phyloP scores from a whole-genome alignment of 108 stramenopile genomes.

The Pinguiococcus pyrenoidosus region DNA sequence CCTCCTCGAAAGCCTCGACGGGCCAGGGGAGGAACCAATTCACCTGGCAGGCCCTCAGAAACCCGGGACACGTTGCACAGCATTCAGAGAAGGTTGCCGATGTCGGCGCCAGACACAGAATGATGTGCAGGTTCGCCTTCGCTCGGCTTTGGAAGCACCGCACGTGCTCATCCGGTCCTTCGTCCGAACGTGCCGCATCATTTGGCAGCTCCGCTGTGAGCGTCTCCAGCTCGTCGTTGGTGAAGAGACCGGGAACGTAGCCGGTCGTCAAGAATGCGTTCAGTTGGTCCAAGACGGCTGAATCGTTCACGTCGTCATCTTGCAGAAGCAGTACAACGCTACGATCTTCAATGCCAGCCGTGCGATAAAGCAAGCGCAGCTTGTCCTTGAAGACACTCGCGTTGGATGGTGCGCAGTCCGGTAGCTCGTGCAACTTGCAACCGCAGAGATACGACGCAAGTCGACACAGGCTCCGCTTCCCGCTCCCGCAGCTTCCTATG shows the following conservation, averaged over 20 bases:
- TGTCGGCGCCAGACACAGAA: slow-evolving; percentile 79
- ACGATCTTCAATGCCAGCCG: slow-evolving; percentile 59
- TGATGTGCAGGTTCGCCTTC: slow-evolving; percentile 67
- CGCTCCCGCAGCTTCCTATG: slow-evolving; percentile 74
- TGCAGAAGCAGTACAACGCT: slow-evolving; percentile 68
- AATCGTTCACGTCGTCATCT: slow-evolving; percentile 74
- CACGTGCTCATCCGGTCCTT: slow-evolving; percentile 63
- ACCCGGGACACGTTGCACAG: slow-evolving; percentile 67
- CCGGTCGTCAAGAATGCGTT: slow-evolving; percentile 72
- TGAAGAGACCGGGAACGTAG: slow-evolving; percentile 69
- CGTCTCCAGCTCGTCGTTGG: slow-evolving; percentile 83
- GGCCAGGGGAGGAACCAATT: slow-evolving; percentile 86
- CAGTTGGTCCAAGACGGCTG: slow-evolving; percentile 69
- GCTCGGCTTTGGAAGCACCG: slow-evolving; percentile 69
- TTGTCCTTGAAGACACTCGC: slow-evolving; percentile 60
- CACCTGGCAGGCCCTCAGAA: slow-evolving; percentile 63
- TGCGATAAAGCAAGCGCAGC: slow-evolving; percentile 59
- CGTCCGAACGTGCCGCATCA: slow-evolving; percentile 49
- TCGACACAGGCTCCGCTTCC: slow-evolving; percentile 68
- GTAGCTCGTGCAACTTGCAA: slow-evolving; percentile 66
- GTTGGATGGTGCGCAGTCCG: slow-evolving; percentile 70
- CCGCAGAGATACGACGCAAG: slow-evolving; percentile 64
- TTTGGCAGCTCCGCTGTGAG: slow-evolving; percentile 48
- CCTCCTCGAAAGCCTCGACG: slow-evolving; percentile 67
- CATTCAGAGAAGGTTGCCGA: slow-evolving; percentile 67